Evolutionary conservation across 2,329 filamentous ascomycete species (phyloP).

Genomic region (Atkinsonella hypoxylon): DNA sequence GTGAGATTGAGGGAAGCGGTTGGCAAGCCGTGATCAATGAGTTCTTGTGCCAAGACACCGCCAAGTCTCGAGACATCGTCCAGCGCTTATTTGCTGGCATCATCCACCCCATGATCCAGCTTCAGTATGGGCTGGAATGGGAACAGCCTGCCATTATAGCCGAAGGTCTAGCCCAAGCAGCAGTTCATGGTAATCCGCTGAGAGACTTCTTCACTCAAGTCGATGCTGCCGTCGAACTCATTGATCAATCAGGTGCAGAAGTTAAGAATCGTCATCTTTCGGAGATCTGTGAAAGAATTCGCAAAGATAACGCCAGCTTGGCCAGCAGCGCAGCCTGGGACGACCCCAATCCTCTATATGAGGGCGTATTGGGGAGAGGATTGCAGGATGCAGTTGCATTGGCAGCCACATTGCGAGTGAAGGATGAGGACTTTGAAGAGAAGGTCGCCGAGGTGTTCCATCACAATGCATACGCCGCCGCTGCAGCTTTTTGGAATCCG

Average conservation of each 20-base stretch:
- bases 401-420: slow-evolving; percentile 46
- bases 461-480: slow-evolving; percentile 36
- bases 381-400: slow-evolving; percentile 50
- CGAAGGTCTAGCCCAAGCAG: slow-evolving; percentile 65
- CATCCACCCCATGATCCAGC: slow-evolving; percentile 70
- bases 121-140: slow-evolving; percentile 79
- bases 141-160: slow-evolving; percentile 70
- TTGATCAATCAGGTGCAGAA: slow-evolving; percentile 5
- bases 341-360: slow-evolving; percentile 52
- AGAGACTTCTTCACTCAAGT: slow-evolving; percentile 38
- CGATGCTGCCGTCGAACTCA: slow-evolving; percentile 33
- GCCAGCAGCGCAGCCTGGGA: slow-evolving; percentile 31
- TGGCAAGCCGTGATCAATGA: slow-evolving; percentile 51
- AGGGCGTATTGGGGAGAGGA: slow-evolving; percentile 55
- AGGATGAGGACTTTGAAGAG: slow-evolving; percentile 43
- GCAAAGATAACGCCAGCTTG: slow-evolving; percentile 41
- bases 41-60: slow-evolving; percentile 56
- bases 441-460: slow-evolving; percentile 56
- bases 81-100: slow-evolving; percentile 56
- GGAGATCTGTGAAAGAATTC: slow-evolving; percentile 49
- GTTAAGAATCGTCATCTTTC: slow-evolving; percentile 21
- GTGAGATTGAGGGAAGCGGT: slow-evolving; percentile 51
- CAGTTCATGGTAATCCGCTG: slow-evolving; percentile 52
- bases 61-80: slow-evolving; percentile 56
- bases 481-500: slow-evolving; percentile 47